Base-by-base conservation (phyloP, 306 rosid genomes). In the Pachyrhizus erosus region DNA sequence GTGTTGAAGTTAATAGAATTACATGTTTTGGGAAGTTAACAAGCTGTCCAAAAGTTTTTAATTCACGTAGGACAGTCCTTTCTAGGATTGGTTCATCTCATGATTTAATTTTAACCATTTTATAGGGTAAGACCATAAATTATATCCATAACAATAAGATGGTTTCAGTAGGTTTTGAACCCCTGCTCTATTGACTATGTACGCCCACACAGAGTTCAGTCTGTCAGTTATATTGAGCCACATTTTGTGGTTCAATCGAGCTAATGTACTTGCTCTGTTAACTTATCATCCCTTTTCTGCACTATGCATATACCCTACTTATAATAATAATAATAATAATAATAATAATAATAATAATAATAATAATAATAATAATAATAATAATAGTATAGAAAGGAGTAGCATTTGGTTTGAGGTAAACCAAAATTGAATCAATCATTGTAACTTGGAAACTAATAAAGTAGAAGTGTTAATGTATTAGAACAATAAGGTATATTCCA, bases 401-500 rank as follows among this genome's bases (percentile, higher is more conserved):
- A 0, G 72, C 48, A n/a, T 7, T 23, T 64, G 31, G 33, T 72
- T 29, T 46, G 3, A 29, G 40, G 42, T 3, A 65, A 60, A 26
- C 71, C 66, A 54, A 29, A 42, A 43, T 7, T 75, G 67, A 75
- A 80, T 80, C 49, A 84, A 83, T 84, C 43, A 73, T 80, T 48
- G 62, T 6, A 74, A 68, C 49, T 20, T 13, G 45, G 77, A 76
- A 83, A 76, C 4, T n/a, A 42, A 26, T 0, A 40, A 11, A 40
- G 76, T 21, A 31, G 68, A 67, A 84, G 46, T 84, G 29, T 1
- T 31, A 14, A 43, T 45, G 68, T 31, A 62, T 78, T 31, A 43
- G 10, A 68, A 23, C 12, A 46, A 0, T 20, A 14, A 43, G 86
- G 96, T n/a, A 88, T 91, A 91, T 91, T 85, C 92, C 84, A 87